These are phyloP conservation scores for Apostasia ramifera DNA, from an alignment of 106 monocot genomes.

Conservation along the genomic window DNA sequence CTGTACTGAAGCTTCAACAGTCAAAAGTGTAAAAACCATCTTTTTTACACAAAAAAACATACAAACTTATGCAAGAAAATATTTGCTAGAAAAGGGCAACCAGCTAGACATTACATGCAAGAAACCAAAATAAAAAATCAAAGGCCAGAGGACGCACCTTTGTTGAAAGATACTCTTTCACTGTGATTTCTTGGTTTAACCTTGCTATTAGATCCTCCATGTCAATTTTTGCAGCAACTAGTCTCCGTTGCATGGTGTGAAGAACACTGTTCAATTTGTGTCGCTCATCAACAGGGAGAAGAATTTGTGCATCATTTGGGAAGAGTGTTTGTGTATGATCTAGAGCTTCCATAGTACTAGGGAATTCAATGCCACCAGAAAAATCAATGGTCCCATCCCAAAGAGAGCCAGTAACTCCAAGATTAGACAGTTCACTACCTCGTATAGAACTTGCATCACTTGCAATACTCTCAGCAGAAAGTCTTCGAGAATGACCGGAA, in stretches of 20 bases:
- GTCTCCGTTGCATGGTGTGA: conserved; percentile 58
- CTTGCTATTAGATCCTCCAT: conserved; percentile 94
- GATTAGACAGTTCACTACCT: conserved; percentile 59
- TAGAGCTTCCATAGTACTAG: conserved; percentile 21
- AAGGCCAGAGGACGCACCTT: conserved; percentile 39
- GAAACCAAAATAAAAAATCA: not conserved
- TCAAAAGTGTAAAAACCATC: not conserved
- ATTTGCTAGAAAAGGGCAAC: not conserved
- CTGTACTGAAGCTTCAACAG: not conserved
- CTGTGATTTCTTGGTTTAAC: conserved; percentile 83
- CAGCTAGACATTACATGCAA: not conserved
- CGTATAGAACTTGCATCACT: conserved; percentile 86
- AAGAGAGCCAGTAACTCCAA: conserved; percentile 31
- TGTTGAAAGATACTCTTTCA: conserved; percentile 76
- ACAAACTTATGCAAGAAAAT: not conserved
- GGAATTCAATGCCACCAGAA: conserved; percentile 31
- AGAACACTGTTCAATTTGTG: conserved; percentile 71
- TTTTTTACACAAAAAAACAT: not conserved
- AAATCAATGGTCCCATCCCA: conserved; percentile 42
- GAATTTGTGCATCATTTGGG: conserved; percentile 34
- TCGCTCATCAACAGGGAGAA: conserved; percentile 68
- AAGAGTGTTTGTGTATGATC: conserved; percentile 17
- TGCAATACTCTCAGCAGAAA: conserved; percentile 73
- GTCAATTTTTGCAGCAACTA: conserved; percentile 69
- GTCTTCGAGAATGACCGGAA: conserved; percentile 54